Evolutionary conservation across 2,329 filamentous ascomycete genomes (phyloP), one percentile per base, ranked within the genome.

Genomic region (Penicillium sp.): DNA sequence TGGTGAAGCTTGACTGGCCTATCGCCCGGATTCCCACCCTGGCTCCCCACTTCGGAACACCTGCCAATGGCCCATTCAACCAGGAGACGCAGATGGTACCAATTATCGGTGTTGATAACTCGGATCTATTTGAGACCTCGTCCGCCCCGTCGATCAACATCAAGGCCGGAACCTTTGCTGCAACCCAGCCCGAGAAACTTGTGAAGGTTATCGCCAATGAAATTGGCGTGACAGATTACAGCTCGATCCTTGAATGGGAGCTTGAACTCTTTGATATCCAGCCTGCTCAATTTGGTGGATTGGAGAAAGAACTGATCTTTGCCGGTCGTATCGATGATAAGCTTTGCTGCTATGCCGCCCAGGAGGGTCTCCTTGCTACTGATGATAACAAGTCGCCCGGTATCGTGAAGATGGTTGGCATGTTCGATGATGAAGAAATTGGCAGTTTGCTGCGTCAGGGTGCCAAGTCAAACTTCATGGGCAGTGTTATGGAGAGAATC

Each of bases 391-490:
- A 82, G 10, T 79, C 78, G 39, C 71, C 79, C 1, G 74, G 87
- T n/a, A 84, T 88, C 53, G 86, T 98, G 75, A 96, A 96, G 77
- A 82, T 97, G 54, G 90, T 95, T 35, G 92, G 89, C n/a, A 87
- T 97, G 67, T 98, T 98, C 70, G 95, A 98, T 71, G 90, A 97
- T 68, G 95, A 99, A 75, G 95, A 99, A 75, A 96, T 99, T 59
- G 95, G 95, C 59, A 96, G 90, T 26, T 82, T 91, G 9, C 85
- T 97, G 50, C 90, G 93, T 55, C 93, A 98, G 77, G 95, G 95
- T 59, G 95, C 95, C 6, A 84, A 85, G 52, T 88, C 90, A 55
- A 98, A 97, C 79, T 96, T 97, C 79, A 83, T 98, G 56, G 89
- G 91, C 41, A 82, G 84, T 37, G 84, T 89, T 24, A 84, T 98